These are phyloP conservation scores for Pilobolus umbonatus DNA, from an alignment of 192 early-diverging fungal genomes.

Conservation along the genomic window DNA sequence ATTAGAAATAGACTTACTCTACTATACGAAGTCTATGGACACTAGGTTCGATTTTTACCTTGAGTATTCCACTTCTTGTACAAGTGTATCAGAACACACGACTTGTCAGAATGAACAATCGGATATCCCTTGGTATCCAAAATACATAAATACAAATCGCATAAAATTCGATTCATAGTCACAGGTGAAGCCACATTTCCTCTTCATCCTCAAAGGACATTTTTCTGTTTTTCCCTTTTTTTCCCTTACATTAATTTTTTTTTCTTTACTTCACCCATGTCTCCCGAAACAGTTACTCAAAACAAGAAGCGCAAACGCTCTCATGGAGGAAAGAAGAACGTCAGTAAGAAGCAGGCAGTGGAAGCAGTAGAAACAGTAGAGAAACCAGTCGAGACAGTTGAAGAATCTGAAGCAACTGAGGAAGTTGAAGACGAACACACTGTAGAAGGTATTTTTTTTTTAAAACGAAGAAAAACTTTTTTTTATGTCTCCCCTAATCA, in stretches of 20 bases:
- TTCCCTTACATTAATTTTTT: background rate
- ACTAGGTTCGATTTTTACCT: too few relatives aligned
- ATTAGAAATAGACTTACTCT: too few relatives aligned
- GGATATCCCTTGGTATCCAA: too few relatives aligned
- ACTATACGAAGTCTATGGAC: too few relatives aligned
- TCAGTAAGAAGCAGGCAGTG: constrained; percentile 18
- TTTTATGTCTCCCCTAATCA: background rate
- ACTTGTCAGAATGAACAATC: too few relatives aligned
- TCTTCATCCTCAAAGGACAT: background rate
- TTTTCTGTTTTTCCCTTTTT: constrained; percentile 15
- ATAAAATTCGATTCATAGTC: too few relatives aligned
- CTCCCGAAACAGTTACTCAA: constrained; percentile 4
- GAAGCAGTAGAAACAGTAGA: constrained; percentile 27
- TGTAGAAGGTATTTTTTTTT: constrained; percentile 5
- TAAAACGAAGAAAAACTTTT: constrained; percentile 1
- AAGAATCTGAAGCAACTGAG: constrained; percentile 9
- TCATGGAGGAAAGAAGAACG: constrained; percentile 10
- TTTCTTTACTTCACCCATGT: background rate
- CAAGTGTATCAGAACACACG: too few relatives aligned
- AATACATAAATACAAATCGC: too few relatives aligned
- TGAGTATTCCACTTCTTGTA: too few relatives aligned
- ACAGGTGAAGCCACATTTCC: background rate
- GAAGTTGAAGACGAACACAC: background rate
- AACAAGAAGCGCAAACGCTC: constrained; percentile 16
- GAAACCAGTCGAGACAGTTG: constrained; percentile 24